Conservation (phyloP, 805 yeast species). For the Wickerhamiella kurtzmanii region DNA sequence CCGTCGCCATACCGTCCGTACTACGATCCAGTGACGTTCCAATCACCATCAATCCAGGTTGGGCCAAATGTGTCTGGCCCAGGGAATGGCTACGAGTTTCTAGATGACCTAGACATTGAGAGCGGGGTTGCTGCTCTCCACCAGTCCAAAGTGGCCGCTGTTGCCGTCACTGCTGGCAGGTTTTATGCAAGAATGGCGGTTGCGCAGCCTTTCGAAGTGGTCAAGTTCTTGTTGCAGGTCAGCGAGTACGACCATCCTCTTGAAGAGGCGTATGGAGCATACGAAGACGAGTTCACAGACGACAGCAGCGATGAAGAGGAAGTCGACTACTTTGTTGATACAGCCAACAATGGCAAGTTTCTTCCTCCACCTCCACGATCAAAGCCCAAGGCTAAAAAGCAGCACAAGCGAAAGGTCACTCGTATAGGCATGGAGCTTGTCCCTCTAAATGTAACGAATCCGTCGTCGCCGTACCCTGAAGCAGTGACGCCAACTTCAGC, state of each 20-base stretch:
- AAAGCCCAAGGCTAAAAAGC: not conserved
- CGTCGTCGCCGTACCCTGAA: conserved; percentile 7
- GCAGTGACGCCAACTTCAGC: conserved; percentile 19
- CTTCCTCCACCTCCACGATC: not conserved
- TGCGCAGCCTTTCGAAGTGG: conserved; percentile 81
- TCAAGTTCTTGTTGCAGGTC: conserved; percentile 64
- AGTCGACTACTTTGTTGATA: conserved; percentile 30
- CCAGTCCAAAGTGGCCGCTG: conserved; percentile 41
- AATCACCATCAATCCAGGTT: not conserved
- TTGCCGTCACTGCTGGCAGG: conserved; percentile 47
- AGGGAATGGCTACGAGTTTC: not conserved
- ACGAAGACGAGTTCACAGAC: conserved; percentile 22
- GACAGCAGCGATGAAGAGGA: conserved; percentile 19
- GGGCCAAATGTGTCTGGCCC: not conserved
- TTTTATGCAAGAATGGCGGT: conserved; percentile 57
- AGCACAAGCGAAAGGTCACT: conserved; percentile 1
- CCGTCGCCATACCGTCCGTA: not conserved
- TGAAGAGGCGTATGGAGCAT: conserved; percentile 11
- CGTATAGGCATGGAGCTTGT: conserved; percentile 8
- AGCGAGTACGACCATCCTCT: conserved; percentile 32
- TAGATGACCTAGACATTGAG: conserved; percentile 19
- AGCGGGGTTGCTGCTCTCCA: conserved; percentile 21
- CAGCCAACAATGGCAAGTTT: conserved; percentile 2
- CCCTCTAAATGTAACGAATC: not conserved
- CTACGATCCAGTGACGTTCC: conserved; percentile 1